Evolutionary conservation across 768 basidiomycete genomes (phyloP), one percentile per base, ranked within the genome.

Genomic region (Boletus patriciae): DNA sequence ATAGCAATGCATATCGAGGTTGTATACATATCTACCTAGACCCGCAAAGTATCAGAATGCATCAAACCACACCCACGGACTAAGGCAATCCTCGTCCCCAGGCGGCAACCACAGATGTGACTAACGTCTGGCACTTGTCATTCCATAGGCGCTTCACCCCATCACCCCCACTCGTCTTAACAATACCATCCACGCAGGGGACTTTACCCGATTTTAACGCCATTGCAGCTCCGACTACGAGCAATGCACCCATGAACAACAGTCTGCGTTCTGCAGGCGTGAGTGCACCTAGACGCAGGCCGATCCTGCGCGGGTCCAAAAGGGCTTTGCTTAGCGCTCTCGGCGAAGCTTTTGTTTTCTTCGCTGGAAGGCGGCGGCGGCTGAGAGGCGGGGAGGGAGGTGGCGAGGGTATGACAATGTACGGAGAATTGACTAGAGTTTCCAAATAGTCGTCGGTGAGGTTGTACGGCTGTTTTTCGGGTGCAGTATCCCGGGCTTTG

Each of bases 181-280:
- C 50, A 23, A 67, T 52, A 27, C 59, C 51, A 7, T 62, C 62
- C 27, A 59, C 36, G 40, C 51, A 67, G 2, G 62, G 23, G 3
- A 64, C 27, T 36, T 34, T 68, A 16, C 50, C 37, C 4, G 60
- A 56, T 52, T 60, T 70, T 6, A 73, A 47, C 3, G 86, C 87
- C 67, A 92, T 75, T 10, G 87, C 88, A 21, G 89, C 81, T 13
- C 87, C 87, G 6, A 91, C 74, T 13, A 87, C 82, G 27, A 91
- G 67, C 31, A 90, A 80, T 21, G 87, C 86, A 23, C 88, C 84
- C 18, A 83, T 81, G 31, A 88, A 73, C 67, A 88, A 55, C 6
- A 67, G 52, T 33, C 70, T 62, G 25, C 71, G 66, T 27, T 73
- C 72, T 11, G 59, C 58, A 33, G 60, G 49, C 5, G 65, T 70